Conservation (phyloP, 2,329 filamentous ascomycete genomes). For the Ophiocordyceps camponoti-saundersi region DNA sequence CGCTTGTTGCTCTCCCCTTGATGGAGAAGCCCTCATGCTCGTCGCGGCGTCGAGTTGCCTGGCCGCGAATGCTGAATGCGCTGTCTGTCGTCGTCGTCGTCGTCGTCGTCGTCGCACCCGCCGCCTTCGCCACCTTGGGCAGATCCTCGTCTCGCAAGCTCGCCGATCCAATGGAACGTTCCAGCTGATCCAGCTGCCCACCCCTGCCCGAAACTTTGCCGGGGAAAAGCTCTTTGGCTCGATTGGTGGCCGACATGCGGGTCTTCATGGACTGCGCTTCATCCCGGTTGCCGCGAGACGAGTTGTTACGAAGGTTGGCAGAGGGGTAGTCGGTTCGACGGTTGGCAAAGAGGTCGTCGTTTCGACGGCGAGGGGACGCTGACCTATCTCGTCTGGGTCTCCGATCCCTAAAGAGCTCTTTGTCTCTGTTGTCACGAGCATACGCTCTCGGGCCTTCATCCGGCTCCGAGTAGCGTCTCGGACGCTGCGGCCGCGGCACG, state of each 20-base stretch:
- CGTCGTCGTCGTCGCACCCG: too few relatives aligned
- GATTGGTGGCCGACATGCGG: constrained; percentile 13
- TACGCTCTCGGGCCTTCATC: constrained; percentile 13
- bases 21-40: constrained; percentile 41
- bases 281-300: constrained; percentile 16
- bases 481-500: constrained; percentile 18
- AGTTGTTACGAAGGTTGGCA: constrained; percentile 4
- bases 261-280: constrained; percentile 17
- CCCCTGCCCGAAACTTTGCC: constrained; percentile 11
- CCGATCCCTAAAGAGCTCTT: constrained; percentile 45
- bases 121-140: constrained; percentile 46
- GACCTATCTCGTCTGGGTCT: constrained; percentile 26
- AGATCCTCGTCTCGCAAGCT: constrained; percentile 19
- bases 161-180: constrained; percentile 20
- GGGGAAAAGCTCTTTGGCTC: constrained; percentile 22
- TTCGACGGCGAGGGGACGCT: constrained; percentile 28
- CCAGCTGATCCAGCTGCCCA: constrained; percentile 19
- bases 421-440: constrained; percentile 26
- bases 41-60: constrained; percentile 27
- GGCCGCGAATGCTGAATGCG: constrained; percentile 43
- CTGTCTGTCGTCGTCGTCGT: constrained; percentile 31
- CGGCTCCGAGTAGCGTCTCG: constrained; percentile 9
- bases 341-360: constrained; percentile 15
- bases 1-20: constrained; percentile 34
- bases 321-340: constrained; percentile 20